These are phyloP conservation scores for Cercospora janseana DNA, from an alignment of 2,329 filamentous ascomycete genomes.

Conservation along the genomic window DNA sequence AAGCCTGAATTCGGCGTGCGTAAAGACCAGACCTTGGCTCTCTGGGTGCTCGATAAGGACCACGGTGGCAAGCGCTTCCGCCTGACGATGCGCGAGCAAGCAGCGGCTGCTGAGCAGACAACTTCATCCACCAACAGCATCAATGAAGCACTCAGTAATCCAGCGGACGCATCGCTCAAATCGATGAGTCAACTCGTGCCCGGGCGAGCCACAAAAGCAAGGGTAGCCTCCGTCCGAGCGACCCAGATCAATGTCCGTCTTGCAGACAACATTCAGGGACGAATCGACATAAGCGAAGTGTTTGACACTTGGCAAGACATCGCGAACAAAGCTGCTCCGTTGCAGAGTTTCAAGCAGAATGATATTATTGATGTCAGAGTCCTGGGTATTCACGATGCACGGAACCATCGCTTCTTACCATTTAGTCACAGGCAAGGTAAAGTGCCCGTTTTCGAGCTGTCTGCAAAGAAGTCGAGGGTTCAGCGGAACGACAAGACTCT, in stretches of 20 bases:
- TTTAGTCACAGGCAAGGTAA: conserved; percentile 82
- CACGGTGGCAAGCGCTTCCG: conserved; percentile 67
- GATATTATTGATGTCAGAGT: conserved; percentile 72
- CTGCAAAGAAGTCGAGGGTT: conserved; percentile 61
- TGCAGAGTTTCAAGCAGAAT: conserved; percentile 70
- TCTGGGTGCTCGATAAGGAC: conserved; percentile 71
- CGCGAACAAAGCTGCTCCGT: conserved; percentile 72
- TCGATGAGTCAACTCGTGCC: conserved; percentile 70
- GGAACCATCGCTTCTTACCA: conserved; percentile 86
- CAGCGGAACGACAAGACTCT: conserved; percentile 53
- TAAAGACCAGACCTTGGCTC: conserved; percentile 71
- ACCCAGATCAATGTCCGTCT: conserved; percentile 91
- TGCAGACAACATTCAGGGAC: conserved; percentile 84
- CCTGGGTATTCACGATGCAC: conserved; percentile 83
- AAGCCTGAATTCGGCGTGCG: conserved; percentile 75
- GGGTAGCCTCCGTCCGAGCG: conserved; percentile 78
- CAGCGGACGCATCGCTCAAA: conserved; percentile 63
- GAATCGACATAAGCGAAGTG: conserved; percentile 85
- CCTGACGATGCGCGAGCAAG: conserved; percentile 56
- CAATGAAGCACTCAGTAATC: conserved; percentile 49
- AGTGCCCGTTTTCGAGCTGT: conserved; percentile 79
- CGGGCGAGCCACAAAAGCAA: conserved; percentile 72
- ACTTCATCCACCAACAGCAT: conserved; percentile 18
- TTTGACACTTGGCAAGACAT: conserved; percentile 90
- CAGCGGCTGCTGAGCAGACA: conserved; percentile 37